Evolutionary conservation across 2,329 filamentous ascomycete genomes (phyloP), one percentile per base, ranked within the genome.

Genomic region (Chaetomiaceae sp.): DNA sequence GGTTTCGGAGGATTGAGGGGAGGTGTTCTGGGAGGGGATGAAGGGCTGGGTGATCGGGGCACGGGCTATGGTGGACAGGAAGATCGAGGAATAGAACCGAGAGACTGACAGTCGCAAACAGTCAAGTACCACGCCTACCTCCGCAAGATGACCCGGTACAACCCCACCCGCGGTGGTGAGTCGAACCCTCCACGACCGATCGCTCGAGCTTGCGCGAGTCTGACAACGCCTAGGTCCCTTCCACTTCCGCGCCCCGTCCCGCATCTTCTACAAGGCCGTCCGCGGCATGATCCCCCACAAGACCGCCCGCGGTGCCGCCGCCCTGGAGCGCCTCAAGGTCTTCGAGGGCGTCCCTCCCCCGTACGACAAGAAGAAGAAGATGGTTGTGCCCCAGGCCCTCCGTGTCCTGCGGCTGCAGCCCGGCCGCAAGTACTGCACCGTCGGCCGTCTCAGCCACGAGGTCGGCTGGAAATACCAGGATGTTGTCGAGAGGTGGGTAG

Each of bases 391-490:
- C 73, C 93, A 97, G 82, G 93, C 93, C 65, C 83, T 98, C 67
- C 85, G 93, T 69, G 86, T 98, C 62, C 83, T 98, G 71, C 83
- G 93, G 72, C 81, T 98, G 71, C 94, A 96, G 83, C 93, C 93
- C 66, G 93, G 93, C 69, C 89, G 93, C 80, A 98, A 98, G 84
- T 98, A 95, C 88, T 98, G 93, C 87, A 95, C 90, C 60, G 91
- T 98, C 63, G 93, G 93, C 64, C 84, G 93, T 76, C 79, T 98
- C 69, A 93, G 88, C 74, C 90, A 96, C 76, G 93, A 98, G 80
- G 93, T 97, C 68, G 93, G 93, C 78, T 98, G 93, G 93, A 98
- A 98, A 80, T 97, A 98, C 86, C 87, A 96, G 82, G 91, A 96
- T 71, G 90, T 98, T 68, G 93, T 98, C 76, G 86, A 84, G 67